Evolutionary conservation across 352 stramenopile genomes (phyloP).

Genomic region (Pythium apleroticum): DNA sequence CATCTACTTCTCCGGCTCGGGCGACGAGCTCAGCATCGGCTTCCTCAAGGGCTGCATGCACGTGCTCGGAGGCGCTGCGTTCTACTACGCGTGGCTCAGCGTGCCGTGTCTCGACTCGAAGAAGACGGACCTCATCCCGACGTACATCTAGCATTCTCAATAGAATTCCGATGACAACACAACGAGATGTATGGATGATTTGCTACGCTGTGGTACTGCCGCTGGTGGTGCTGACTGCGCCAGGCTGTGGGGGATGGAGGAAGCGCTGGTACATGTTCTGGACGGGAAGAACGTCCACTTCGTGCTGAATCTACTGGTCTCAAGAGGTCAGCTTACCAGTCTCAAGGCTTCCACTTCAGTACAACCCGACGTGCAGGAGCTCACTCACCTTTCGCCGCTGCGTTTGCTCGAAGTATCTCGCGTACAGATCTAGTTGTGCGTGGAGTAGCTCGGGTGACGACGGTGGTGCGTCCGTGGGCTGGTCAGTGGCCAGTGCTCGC

Average conservation of each 20-base stretch:
- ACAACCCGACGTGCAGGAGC: too few relatives aligned
- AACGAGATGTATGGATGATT: too few relatives aligned
- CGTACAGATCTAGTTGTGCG: slow-evolving; percentile 51
- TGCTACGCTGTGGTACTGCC: background rate
- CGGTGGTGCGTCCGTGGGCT: background rate
- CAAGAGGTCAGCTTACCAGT: background rate
- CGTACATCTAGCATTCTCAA: slow-evolving; percentile 46
- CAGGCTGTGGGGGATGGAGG: background rate
- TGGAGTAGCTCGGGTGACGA: slow-evolving; percentile 32
- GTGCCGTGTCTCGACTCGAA: slow-evolving; percentile 82
- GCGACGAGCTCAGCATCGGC: slow-evolving; percentile 44
- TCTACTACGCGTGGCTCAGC: slow-evolving; percentile 78
- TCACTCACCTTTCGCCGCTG: slow-evolving; percentile 39
- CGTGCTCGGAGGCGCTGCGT: slow-evolving; percentile 57
- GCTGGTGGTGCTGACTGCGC: background rate
- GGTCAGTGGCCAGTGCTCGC: background rate
- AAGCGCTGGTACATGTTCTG: slow-evolving; percentile 22
- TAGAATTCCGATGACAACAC: background rate
- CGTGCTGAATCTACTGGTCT: slow-evolving; percentile 10
- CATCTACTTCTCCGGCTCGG: slow-evolving; percentile 46
- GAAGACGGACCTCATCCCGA: slow-evolving; percentile 78
- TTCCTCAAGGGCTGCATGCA: slow-evolving; percentile 72
- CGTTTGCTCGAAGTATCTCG: slow-evolving; percentile 49
- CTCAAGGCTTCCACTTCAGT: background rate
- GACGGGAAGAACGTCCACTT: slow-evolving; percentile 23